Percentiles rank a stretch among this genome's conserved stretches.
Evolutionary conservation across 305 asterid species (phyloP).

Genomic region (Fraxinus baroniana): DNA sequence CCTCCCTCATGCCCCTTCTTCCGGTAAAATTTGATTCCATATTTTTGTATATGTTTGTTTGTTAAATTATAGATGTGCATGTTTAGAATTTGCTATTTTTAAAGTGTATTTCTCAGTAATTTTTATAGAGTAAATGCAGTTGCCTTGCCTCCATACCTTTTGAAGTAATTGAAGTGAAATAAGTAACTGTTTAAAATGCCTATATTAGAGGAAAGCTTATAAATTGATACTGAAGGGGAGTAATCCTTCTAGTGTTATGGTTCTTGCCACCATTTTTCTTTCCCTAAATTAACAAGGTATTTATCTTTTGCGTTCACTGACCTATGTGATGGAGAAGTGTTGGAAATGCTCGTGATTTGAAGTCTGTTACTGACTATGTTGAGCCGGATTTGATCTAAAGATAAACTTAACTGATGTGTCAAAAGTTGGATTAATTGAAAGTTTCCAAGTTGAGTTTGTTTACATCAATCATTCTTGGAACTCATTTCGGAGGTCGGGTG

Average conservation of each 20-base stretch:
- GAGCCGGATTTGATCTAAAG: neutral
- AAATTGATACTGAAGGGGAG: neutral
- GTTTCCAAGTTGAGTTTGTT: neutral
- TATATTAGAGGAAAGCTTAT: neutral
- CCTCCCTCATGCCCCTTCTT: constrained; percentile 59
- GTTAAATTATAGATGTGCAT: neutral
- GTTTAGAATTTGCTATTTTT: neutral
- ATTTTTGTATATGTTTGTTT: neutral
- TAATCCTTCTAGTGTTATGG: neutral
- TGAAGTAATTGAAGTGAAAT: neutral
- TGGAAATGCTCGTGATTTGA: neutral
- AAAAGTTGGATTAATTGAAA: neutral
- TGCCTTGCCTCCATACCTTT: neutral
- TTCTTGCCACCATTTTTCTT: neutral
- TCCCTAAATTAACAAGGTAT: neutral
- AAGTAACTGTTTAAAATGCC: neutral
- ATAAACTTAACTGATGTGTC: neutral
- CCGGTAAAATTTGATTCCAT: constrained; percentile 40
- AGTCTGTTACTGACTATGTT: neutral
- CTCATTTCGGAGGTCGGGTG: too few relatives aligned
- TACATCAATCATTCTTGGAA: neutral
- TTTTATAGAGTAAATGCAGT: neutral
- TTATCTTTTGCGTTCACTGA: neutral
- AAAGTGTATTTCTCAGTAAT: neutral
- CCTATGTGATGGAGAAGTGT: neutral